Evolutionary conservation across 1,139 yeast genomes (phyloP).

Genomic region (Candida sanyaensis): DNA sequence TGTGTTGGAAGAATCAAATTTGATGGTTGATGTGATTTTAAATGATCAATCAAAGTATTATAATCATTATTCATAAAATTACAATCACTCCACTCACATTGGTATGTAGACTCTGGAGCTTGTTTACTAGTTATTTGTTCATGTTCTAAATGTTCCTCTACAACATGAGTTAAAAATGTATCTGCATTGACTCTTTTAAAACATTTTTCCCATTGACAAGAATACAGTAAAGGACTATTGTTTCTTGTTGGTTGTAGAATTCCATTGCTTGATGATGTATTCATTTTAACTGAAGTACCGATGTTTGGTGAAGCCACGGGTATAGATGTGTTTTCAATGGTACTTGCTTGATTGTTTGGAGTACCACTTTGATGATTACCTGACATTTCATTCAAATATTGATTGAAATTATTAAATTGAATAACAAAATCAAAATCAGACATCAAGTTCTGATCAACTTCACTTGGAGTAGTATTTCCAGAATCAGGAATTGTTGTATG

Average conservation of each 20-base stretch:
- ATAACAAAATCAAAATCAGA: conserved; percentile 46
- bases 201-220: conserved; percentile 65
- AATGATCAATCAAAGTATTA: conserved; percentile 58
- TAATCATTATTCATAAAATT: conserved; percentile 53
- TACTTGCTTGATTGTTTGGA: neutral
- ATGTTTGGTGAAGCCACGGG: neutral
- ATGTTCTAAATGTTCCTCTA: conserved; percentile 54
- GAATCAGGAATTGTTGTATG: conserved; percentile 41
- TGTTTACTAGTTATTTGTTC: conserved; percentile 15
- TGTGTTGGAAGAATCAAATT: conserved; percentile 6
- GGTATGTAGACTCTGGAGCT: conserved; percentile 20
- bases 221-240: conserved; percentile 6
- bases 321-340: neutral
- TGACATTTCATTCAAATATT: conserved; percentile 15
- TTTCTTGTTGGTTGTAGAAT: neutral
- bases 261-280: neutral
- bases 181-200: conserved; percentile 39
- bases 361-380: neutral
- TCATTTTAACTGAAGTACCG: neutral
- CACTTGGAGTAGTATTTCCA: neutral
- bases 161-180: conserved; percentile 57
- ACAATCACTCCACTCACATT: conserved; percentile 79
- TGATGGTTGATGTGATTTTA: conserved; percentile 52
- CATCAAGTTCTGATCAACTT: conserved; percentile 20
- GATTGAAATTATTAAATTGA: conserved; percentile 41